These are phyloP conservation scores for Tolypocladium ovalisporum DNA, from an alignment of 2,329 filamentous ascomycete species.

Conservation along the genomic window DNA sequence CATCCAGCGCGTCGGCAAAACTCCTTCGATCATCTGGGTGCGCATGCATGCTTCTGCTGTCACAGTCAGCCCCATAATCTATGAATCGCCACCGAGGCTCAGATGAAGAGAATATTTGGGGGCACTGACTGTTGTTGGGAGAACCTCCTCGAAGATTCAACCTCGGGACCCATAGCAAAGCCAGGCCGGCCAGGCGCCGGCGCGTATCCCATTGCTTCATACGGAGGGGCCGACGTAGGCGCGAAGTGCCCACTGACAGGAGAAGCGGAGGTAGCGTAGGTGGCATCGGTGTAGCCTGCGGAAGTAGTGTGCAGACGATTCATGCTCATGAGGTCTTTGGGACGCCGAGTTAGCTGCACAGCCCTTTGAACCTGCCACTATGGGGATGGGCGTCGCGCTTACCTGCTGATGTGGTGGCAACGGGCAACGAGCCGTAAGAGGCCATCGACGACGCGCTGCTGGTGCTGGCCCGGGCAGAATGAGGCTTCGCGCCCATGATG, in stretches of 20 bases:
- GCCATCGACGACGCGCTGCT: conserved; percentile 51
- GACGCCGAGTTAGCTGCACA: conserved; percentile 52
- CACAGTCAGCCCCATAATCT: not conserved
- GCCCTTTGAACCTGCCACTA: not conserved
- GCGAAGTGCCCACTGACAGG: conserved; percentile 56
- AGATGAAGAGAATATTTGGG: conserved; percentile 17
- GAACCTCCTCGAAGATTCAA: conserved; percentile 53
- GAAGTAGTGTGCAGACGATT: conserved; percentile 52
- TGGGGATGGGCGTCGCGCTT: conserved; percentile 28
- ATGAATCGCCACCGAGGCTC: not conserved
- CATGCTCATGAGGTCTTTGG: conserved; percentile 63
- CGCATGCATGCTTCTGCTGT: conserved; percentile 28
- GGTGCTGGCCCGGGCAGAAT: conserved; percentile 43
- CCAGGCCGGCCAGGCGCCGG: conserved; percentile 50
- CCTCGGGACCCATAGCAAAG: conserved; percentile 45
- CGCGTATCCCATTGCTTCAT: conserved; percentile 68
- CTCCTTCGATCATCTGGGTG: conserved; percentile 49
- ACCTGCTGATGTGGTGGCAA: conserved; percentile 65
- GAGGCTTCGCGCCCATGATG: conserved; percentile 35
- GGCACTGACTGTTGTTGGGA: conserved; percentile 68
- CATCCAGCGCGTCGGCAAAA: conserved; percentile 84
- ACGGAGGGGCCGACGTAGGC: conserved; percentile 53
- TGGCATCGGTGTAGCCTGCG: conserved; percentile 59
- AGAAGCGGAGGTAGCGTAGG: conserved; percentile 57
- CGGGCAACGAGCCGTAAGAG: conserved; percentile 61